phyloP scores from a whole-genome alignment of 1,139 yeast species.

The Yarrowia galli region DNA sequence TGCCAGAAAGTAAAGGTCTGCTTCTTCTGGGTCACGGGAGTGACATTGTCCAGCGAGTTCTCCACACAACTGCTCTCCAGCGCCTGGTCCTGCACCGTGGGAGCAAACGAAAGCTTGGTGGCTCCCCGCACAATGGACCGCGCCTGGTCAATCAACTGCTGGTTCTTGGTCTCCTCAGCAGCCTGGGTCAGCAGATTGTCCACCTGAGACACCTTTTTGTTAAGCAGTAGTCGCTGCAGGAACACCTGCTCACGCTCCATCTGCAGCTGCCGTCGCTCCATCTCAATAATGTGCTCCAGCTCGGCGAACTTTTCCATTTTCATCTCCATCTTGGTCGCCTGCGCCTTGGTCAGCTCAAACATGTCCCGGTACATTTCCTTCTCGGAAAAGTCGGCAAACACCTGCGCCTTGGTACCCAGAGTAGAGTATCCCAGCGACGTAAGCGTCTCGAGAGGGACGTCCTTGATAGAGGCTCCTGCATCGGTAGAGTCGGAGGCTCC shows the following conservation, averaged over 20 bases:
- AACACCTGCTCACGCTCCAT: slow-evolving; percentile 83
- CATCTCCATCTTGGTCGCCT: slow-evolving; percentile 75
- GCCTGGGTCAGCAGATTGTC: slow-evolving; percentile 60
- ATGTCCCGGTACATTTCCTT: slow-evolving; percentile 60
- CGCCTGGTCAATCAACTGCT: slow-evolving; percentile 42
- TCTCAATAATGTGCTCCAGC: slow-evolving; percentile 78
- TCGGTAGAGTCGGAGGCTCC: slow-evolving; percentile 30
- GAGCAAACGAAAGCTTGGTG: slow-evolving; percentile 39
- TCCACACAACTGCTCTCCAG: slow-evolving; percentile 34
- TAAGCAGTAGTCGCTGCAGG: slow-evolving; percentile 76
- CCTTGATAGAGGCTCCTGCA: slow-evolving; percentile 19
- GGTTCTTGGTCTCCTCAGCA: slow-evolving; percentile 52
- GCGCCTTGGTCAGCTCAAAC: slow-evolving; percentile 75
- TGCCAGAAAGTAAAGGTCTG: slow-evolving; percentile 33
- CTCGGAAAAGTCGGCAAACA: slow-evolving; percentile 84
- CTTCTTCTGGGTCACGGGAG: slow-evolving; percentile 33
- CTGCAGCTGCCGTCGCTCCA: slow-evolving; percentile 75
- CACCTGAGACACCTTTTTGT: slow-evolving; percentile 63
- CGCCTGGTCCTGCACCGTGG: slow-evolving; percentile 41
- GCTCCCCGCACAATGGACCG: slow-evolving; percentile 37
- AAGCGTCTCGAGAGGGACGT: slow-evolving; percentile 30
- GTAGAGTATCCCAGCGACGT: slow-evolving; percentile 41
- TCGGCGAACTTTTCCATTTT: slow-evolving; percentile 74
- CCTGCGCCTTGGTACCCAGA: slow-evolving; percentile 82
- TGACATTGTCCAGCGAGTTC: slow-evolving; percentile 26